Base-by-base conservation (phyloP, 2,329 filamentous ascomycete genomes). In the Talaromyces rugulosus region DNA sequence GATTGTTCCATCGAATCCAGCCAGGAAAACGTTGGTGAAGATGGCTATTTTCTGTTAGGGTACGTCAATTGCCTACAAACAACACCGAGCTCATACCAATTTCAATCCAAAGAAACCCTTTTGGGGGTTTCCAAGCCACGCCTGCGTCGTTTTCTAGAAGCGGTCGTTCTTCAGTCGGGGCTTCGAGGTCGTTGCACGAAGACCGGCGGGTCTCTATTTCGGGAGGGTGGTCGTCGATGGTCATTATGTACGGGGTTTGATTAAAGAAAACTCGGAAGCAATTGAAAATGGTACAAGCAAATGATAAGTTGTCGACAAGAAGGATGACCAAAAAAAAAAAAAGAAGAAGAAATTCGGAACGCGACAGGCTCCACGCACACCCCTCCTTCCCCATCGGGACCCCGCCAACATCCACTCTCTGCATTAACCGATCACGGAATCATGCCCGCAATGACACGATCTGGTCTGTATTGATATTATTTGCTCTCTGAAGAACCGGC, bases 21-120 rank as follows among this genome's bases (percentile, higher is more conserved):
- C 83, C 8, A 89, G 79, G 62, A 89, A 88, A 6, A 88, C 85
- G 64, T 88, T 88, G 51, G 82, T 80, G 77, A 87, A 86, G 67
- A 88, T 86, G 33, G 85, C 80, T 79, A 27, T 4, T 52, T 31
- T 36, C 31, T 36, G 2, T 61, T 30, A 50, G 53, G 4, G 16
- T 9, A 4, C 11, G 5, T 28, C n/a, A 33, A 30, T 36, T 40
- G 28, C 18, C 1, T 30, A 0, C 9, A 6, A 9, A 12, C 12
- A 33, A 34, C 4, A 53, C 28, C 4, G 14, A 31, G 18, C 51
- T 62, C 66, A 18, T 63, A 78, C 77, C 84, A 7, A 84, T 70
- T 73, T 87, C 79, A 56, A 87, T 85, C 81, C 81, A 83, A 42
- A 80, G 14, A 64, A 87, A 86, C n/a, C 82, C 82, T 2, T 69